Evolutionary conservation across 2,329 filamentous ascomycete genomes (phyloP), one percentile per base, ranked within the genome.

Genomic region (Trichoderma atroviride): DNA sequence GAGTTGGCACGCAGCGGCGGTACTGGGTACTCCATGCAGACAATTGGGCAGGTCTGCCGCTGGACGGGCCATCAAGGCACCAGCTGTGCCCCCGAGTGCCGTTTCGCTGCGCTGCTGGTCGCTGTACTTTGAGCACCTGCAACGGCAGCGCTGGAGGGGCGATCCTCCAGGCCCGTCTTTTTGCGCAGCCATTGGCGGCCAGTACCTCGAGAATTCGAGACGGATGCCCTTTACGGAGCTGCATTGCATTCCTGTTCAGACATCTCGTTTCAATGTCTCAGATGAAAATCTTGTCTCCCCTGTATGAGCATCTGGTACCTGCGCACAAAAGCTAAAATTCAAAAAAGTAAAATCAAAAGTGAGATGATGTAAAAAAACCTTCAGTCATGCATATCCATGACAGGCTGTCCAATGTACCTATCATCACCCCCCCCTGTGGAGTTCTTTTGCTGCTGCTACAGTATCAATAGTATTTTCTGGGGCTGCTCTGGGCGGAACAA

Each of bases 1-100:
- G 40, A 19, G 64, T 43, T 67, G 55, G 64, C 64, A 67, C 52
- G 52, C 52, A 58, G 53, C 53, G 29, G 63, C 53, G 53, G 63
- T 66, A 66, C 63, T 53, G 53, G 40, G 53, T 58, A 58, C 53
- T 56, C 63, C 63, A 50, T 57, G 47, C 60, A 22, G 33, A 16
- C 60, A 11, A n/a, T 16, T 63, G 60, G 43, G 29, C 43, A 63
- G 60, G 60, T 27, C 43, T n/a, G 60, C 43, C 9, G 52, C 24
- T 31, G 22, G 22, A 55, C 24, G 43, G 60, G n/a, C 43, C 60
- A 33, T 31, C 43, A 47, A 37, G 60, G 60, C 52, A 62, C 58
- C 37, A 43, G 37, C 22, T 43, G 33, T 35, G 33, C 24, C 29
- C 29, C 47, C n/a, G 47, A 50, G 47, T 11, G 43, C 52, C 19